Conservation (phyloP, 331 rosid species). For the Spiraea crenata region DNA sequence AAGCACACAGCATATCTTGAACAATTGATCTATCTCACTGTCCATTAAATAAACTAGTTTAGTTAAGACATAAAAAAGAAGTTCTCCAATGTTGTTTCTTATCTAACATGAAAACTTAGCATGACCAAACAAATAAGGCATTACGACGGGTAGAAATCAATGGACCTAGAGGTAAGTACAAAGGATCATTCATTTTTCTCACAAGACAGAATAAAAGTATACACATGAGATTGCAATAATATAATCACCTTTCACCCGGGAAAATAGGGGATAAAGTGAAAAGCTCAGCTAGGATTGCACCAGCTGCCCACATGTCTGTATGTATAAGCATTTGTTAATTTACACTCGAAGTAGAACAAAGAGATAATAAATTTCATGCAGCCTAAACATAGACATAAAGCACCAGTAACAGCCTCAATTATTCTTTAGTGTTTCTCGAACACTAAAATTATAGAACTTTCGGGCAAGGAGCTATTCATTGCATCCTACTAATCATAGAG, state of each 20-base stretch:
- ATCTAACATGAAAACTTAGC: neutral
- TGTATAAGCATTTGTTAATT: slow-evolving; percentile 29
- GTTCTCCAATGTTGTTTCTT: neutral
- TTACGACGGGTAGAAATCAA: neutral
- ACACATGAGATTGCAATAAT: neutral
- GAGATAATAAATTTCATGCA: slow-evolving; percentile 17
- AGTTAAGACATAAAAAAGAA: slow-evolving; percentile 10
- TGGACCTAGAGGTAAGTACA: neutral
- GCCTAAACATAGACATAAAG: slow-evolving; percentile 9
- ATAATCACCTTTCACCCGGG: slow-evolving; percentile 82
- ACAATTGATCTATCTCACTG: slow-evolving; percentile 88
- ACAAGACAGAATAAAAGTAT: slow-evolving; percentile 18
- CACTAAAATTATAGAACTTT: neutral
- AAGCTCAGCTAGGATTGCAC: slow-evolving; percentile 86
- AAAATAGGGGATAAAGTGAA: slow-evolving; percentile 73
- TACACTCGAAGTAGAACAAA: slow-evolving; percentile 25
- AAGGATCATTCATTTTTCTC: slow-evolving; percentile 2
- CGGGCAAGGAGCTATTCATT: neutral
- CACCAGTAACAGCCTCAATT: neutral
- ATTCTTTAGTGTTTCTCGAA: neutral
- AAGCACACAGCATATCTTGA: slow-evolving; percentile 67
- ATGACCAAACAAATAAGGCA: neutral
- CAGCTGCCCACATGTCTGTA: slow-evolving; percentile 95
- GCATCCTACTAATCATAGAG: neutral
- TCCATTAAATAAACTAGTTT: slow-evolving; percentile 24